These are phyloP conservation scores for Aspergillus pseudonomiae DNA, from an alignment of 2,329 filamentous ascomycete genomes.

Conservation along the genomic window DNA sequence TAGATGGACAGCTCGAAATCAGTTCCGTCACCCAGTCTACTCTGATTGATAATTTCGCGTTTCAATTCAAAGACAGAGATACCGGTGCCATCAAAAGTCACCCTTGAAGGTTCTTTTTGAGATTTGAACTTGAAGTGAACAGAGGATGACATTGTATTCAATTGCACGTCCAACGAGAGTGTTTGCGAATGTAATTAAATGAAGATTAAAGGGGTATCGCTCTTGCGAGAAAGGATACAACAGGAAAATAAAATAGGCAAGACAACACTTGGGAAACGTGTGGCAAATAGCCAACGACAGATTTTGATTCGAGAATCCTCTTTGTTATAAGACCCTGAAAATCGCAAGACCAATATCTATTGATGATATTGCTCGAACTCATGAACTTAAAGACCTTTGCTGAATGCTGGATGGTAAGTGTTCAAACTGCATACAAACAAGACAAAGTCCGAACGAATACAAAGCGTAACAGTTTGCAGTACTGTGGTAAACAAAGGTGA, in stretches of 20 bases:
- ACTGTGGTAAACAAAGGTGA: slow-evolving; percentile 17
- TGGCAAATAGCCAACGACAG: slow-evolving; percentile 20
- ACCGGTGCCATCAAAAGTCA: slow-evolving; percentile 95
- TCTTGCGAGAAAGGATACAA: slow-evolving; percentile 32
- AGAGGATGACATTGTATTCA: slow-evolving; percentile 80
- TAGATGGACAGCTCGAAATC: slow-evolving; percentile 97
- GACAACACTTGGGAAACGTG: slow-evolving; percentile 16
- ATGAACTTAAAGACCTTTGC: slow-evolving; percentile 30
- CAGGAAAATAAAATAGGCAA: slow-evolving; percentile 17
- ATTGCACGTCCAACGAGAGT: slow-evolving; percentile 35
- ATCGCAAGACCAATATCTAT: slow-evolving; percentile 31
- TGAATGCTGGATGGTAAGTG: slow-evolving; percentile 30
- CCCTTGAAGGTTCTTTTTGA: slow-evolving; percentile 89
- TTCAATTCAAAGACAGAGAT: slow-evolving; percentile 99
- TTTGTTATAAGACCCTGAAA: slow-evolving; percentile 20
- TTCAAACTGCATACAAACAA: slow-evolving; percentile 40
- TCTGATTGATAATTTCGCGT: slow-evolving; percentile 95
- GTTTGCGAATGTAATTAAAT: slow-evolving; percentile 33
- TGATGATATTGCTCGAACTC: slow-evolving; percentile 28
- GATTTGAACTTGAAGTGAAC: slow-evolving; percentile 99
- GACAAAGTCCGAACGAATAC: slow-evolving; percentile 34
- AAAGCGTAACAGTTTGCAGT: slow-evolving; percentile 27
- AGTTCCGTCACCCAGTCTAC: slow-evolving; percentile 89
- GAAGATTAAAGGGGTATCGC: slow-evolving; percentile 28
- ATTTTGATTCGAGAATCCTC: slow-evolving; percentile 22